Evolutionary conservation across 495 filamentous ascomycete genomes (phyloP), one percentile per base, ranked within the genome.

Genomic region (Penicillium ochrochloron): DNA sequence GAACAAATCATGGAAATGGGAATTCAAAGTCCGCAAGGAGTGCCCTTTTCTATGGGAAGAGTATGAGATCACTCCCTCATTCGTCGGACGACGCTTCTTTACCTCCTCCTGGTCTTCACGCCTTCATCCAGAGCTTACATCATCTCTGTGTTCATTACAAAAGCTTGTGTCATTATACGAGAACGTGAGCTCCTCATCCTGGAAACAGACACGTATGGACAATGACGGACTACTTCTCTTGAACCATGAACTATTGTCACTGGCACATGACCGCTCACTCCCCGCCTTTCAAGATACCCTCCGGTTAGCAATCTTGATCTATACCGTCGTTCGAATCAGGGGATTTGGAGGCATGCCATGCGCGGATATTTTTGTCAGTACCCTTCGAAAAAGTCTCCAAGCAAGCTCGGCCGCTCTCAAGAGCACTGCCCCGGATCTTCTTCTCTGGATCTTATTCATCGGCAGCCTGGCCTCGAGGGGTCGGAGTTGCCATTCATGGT

Each of bases 201-300:
- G 55, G 9, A 35, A 59, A 12, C 62, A 59, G 10, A 61, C 65
- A 44, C 57, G 59, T 17, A 50, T 63, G 25, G 66, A 69, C 29
- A 63, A 66, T 33, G 69, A 69, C 21, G 63, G 58, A 31, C 57
- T 71, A 17, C 39, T 71, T 7, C 58, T 66, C 7, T 41, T 65
- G 48, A 46, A 15, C 34, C 54, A 71, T 44, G 59, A 60, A 61
- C 19, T 68, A 23, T 46, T 64, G 11, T 54, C 60, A 3, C 21
- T 69, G 21, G 55, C 57, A 39, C 33, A 56, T 21, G 48, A 64
- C n/a, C 39, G 50, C 31, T 31, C 39, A 12, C 57, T 63, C 6
- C 35, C 56, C 23, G 57, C 60, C 14, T 63, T 68, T 7, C 51
- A 68, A 63, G 63, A 68, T 14, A 66, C 63, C 23, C 21, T 71